A percentile compares a stretch with the other conserved stretches of the same genome.
Evolutionary conservation across 805 yeast species (phyloP).

Genomic region (Blastobotrys attinorum): DNA sequence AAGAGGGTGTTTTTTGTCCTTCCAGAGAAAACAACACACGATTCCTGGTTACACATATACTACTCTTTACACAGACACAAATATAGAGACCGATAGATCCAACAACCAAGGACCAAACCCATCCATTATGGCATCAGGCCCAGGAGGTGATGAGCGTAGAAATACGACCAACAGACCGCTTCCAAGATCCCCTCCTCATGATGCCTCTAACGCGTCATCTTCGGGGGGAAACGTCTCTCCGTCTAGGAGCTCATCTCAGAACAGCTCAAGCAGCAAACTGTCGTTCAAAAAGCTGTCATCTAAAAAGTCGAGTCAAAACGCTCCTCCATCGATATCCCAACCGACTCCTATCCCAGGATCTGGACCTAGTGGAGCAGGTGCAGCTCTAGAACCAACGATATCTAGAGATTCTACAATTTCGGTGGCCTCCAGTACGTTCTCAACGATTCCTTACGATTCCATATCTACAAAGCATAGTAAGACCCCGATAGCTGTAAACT

Average conservation of each 20-base stretch:
- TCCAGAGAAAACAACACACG: no score
- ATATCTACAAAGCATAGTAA: constrained; percentile 14
- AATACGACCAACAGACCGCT: no score
- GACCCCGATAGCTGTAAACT: constrained; percentile 19
- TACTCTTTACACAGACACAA: no score
- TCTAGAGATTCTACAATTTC: not conserved
- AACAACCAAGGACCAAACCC: no score
- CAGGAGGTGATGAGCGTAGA: no score
- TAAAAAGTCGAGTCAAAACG: constrained; percentile 1
- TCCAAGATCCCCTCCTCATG: not conserved
- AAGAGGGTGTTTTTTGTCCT: no score
- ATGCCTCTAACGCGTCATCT: not conserved
- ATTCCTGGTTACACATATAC: no score
- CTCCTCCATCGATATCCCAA: no score
- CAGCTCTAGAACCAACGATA: constrained; percentile 2
- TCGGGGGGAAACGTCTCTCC: not conserved
- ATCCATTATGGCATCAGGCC: no score
- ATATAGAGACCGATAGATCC: no score
- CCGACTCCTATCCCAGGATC: no score
- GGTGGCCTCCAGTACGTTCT: constrained; percentile 8
- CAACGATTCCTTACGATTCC: constrained; percentile 20
- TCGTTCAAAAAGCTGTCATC: constrained; percentile 10
- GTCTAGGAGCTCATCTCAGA: constrained; percentile 1
- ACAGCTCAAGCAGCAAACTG: constrained; percentile 4
- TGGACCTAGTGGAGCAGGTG: no score